Evolutionary conservation across 306 rosid genomes (phyloP).

Genomic region (Medicago lupulina): DNA sequence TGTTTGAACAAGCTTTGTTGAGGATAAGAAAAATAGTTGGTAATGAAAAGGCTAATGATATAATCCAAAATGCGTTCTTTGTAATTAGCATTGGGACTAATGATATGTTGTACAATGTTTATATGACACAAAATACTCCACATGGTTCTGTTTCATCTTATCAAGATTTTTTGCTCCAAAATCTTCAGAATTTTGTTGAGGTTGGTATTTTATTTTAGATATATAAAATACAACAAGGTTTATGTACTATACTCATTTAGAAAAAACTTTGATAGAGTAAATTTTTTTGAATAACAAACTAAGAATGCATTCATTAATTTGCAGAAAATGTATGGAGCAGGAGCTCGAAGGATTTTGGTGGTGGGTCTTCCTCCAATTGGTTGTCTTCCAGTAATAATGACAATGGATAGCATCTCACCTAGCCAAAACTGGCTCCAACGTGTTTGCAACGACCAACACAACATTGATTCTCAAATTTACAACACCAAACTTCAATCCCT

Average conservation of each 20-base stretch:
- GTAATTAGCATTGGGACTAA: slow-evolving; percentile 53
- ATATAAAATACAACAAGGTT: no score
- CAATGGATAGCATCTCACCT: slow-evolving; percentile 15
- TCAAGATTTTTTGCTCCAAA: slow-evolving; percentile 45
- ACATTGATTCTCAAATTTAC: slow-evolving; percentile 45
- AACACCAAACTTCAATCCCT: slow-evolving; percentile 50
- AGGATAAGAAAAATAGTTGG: slow-evolving; percentile 45
- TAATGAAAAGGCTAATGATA: slow-evolving; percentile 10
- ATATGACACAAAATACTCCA: neutral
- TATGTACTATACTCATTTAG: no score
- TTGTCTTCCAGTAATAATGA: slow-evolving; percentile 49
- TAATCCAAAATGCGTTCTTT: slow-evolving; percentile 49
- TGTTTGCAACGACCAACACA: slow-evolving; percentile 39
- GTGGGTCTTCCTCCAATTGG: slow-evolving; percentile 61
- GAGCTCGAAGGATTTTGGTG: slow-evolving; percentile 50
- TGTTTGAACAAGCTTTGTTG: slow-evolving; percentile 43
- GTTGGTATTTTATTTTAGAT: slow-evolving; percentile 20
- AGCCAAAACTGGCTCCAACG: slow-evolving; percentile 38
- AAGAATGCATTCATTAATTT: neutral
- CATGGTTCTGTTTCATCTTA: slow-evolving; percentile 33
- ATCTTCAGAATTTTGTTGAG: slow-evolving; percentile 45
- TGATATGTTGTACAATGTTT: slow-evolving; percentile 50
- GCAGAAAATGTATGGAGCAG: slow-evolving; percentile 46
- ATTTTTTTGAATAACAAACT: no score
- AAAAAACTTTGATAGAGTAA: no score